Conservation (phyloP, 129 eudicot species). For the Gnaphalium uliginosum region DNA sequence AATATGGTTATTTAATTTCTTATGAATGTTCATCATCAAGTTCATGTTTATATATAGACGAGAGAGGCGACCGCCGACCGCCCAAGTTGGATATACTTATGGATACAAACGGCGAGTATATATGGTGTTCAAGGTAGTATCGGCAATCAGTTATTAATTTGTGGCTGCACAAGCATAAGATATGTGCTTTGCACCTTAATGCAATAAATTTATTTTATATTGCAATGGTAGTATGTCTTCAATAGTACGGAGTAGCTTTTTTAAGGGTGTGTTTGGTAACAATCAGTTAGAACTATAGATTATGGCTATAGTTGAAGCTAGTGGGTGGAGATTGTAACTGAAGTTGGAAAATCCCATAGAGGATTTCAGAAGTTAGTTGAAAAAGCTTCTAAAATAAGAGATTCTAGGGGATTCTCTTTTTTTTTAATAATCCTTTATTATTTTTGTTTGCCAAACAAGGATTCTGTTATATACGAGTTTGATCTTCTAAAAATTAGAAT, state of each 20-base stretch:
- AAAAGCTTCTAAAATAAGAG: no score
- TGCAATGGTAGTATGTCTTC: no score
- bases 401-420: no score
- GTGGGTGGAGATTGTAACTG: neutral
- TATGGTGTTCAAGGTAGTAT: neutral
- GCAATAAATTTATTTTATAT: no score
- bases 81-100: neutral
- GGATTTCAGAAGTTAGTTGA: no score
- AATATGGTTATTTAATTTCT: neutral
- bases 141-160: neutral
- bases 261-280: no score
- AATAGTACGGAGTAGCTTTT: no score
- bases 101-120: neutral
- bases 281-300: neutral
- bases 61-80: neutral
- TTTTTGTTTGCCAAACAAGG: no score
- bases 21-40: neutral
- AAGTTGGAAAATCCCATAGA: neutral
- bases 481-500: no score
- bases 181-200: neutral
- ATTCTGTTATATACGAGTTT: no score
- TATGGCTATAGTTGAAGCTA: no score
- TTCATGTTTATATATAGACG: constrained; percentile 1
- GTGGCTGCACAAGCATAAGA: neutral
- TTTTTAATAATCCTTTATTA: no score